Conservation (phyloP, 164 flowering plant genomes). For the Pachysandra terminalis region DNA sequence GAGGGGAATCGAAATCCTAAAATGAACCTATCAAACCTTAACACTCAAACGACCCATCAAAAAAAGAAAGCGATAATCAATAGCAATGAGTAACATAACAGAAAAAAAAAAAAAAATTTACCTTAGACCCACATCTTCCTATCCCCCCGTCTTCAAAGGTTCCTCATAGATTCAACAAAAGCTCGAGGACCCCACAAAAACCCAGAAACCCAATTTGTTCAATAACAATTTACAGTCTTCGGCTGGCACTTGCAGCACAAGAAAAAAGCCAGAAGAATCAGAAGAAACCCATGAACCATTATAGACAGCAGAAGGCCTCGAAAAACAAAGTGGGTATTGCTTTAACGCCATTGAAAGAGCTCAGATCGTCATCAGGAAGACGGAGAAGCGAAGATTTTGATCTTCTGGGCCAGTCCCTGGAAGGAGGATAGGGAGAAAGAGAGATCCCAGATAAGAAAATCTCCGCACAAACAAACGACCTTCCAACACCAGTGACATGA, state of each 20-base stretch:
- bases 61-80: neutral
- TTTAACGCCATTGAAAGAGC: constrained; percentile 49
- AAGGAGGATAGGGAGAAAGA: constrained; percentile 41
- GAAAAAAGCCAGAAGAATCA: constrained; percentile 4
- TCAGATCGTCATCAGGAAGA: constrained; percentile 56
- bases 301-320: constrained; percentile 1
- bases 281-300: constrained; percentile 1
- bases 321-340: constrained; percentile 30
- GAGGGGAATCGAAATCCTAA: neutral
- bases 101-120: no score
- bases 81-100: neutral
- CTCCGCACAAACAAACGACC: constrained; percentile 80
- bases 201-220: constrained; percentile 20
- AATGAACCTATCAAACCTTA: constrained; percentile 5
- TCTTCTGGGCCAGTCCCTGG: constrained; percentile 61
- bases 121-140: constrained; percentile 65
- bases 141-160: constrained; percentile 28
- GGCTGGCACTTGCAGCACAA: constrained; percentile 17
- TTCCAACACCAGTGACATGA: constrained; percentile 91
- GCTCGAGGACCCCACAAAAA: constrained; percentile 9
- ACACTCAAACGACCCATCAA: constrained; percentile 11
- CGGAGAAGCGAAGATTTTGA: constrained; percentile 55
- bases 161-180: constrained; percentile 31
- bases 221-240: constrained; percentile 32
- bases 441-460: constrained; percentile 96